Evolutionary conservation across 2,329 filamentous ascomycete species (phyloP).

Genomic region (Colletotrichum higginsianum): DNA sequence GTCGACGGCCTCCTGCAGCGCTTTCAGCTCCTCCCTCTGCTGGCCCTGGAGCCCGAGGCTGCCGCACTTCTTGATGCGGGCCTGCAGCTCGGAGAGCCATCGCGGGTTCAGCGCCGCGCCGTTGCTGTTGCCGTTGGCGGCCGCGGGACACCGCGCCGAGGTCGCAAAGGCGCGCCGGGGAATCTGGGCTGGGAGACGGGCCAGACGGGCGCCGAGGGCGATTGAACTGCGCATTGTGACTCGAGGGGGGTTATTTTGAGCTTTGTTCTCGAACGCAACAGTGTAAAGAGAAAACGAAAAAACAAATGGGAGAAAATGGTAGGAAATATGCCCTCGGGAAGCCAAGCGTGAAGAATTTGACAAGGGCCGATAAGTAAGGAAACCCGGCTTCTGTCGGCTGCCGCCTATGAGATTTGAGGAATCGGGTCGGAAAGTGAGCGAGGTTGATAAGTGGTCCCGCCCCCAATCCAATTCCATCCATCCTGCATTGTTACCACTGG

Average conservation of each 20-base stretch:
- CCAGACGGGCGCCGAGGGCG: conserved; percentile 17
- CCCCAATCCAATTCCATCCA: neutral
- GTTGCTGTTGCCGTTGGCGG: neutral
- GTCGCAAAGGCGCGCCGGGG: conserved; percentile 25
- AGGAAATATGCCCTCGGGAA: neutral
- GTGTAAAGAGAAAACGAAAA: neutral
- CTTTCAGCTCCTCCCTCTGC: conserved; percentile 22
- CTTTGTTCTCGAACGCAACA: neutral
- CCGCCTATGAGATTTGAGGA: neutral
- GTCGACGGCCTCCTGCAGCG: conserved; percentile 30
- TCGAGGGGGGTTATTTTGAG: neutral
- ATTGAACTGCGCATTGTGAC: conserved; percentile 4
- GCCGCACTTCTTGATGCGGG: conserved; percentile 42
- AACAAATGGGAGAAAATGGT: too few species aligned
- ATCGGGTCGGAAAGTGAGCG: neutral
- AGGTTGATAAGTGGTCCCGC: neutral
- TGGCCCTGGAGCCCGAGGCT: neutral
- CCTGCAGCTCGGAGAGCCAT: conserved; percentile 49
- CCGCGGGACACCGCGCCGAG: conserved; percentile 9
- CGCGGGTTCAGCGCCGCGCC: conserved; percentile 43
- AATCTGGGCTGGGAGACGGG: neutral
- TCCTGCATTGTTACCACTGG: conserved; percentile 11
- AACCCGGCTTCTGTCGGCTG: conserved; percentile 37
- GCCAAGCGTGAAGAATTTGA: conserved; percentile 13
- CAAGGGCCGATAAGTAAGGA: conserved; percentile 8